A percentile compares a stretch with the other conserved stretches of the same genome.
phyloP scores from a whole-genome alignment of 1,284 basidiomycete species.

The Boletus mariae region DNA sequence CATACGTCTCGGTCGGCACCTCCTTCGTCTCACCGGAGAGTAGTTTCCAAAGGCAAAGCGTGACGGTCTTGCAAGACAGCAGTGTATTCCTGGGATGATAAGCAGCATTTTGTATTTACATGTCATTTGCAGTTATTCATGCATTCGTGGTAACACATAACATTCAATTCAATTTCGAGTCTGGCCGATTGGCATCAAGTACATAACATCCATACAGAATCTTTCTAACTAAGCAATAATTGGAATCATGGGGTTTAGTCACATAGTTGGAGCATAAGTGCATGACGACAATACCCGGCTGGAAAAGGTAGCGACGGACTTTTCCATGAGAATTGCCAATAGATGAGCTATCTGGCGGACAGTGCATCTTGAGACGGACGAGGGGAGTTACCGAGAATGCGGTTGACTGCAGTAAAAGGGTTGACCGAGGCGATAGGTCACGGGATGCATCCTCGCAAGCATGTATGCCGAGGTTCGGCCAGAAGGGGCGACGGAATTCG shows the following conservation, averaged over 20 bases:
- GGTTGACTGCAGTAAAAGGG: constrained; percentile 16
- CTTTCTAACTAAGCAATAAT: constrained; percentile 14
- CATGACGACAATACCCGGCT: constrained; percentile 18
- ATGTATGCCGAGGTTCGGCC: constrained; percentile 12
- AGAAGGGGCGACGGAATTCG: constrained; percentile 8
- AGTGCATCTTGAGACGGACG: neutral
- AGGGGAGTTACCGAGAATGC: constrained; percentile 9
- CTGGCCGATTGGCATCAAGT: neutral
- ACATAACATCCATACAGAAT: constrained; percentile 20
- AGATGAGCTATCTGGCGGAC: constrained; percentile 4
- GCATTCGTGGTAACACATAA: neutral
- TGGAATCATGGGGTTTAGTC: constrained; percentile 11
- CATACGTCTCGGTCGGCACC: constrained; percentile 32
- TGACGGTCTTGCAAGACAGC: constrained; percentile 3
- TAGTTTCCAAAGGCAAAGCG: constrained; percentile 24
- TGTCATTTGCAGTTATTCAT: neutral
- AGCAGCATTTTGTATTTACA: neutral
- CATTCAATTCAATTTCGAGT: neutral
- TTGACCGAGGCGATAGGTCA: constrained; percentile 6
- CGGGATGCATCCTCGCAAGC: constrained; percentile 8
- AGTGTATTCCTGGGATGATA: neutral
- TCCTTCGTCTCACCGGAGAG: constrained; percentile 31
- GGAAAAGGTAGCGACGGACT: neutral
- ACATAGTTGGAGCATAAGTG: constrained; percentile 21
- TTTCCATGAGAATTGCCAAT: constrained; percentile 4